Evolutionary conservation across 2,329 filamentous ascomycete genomes (phyloP).

Genomic region (Penicillium glabrum): DNA sequence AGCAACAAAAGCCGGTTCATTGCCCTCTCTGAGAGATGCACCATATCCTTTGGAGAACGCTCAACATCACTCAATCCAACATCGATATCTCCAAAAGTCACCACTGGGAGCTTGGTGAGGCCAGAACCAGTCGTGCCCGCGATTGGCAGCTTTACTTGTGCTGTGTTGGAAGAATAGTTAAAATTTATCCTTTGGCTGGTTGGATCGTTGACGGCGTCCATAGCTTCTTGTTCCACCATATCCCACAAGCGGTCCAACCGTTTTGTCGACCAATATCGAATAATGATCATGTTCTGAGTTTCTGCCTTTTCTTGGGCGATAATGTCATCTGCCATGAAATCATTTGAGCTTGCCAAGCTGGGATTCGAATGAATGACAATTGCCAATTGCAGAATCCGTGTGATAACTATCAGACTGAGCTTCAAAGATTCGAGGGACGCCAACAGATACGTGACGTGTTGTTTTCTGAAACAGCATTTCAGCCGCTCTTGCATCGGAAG

Average conservation of each 20-base stretch:
- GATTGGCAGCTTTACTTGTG: conserved; percentile 11
- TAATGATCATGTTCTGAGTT: conserved; percentile 45
- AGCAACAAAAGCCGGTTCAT: conserved; percentile 33
- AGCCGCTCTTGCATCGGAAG: conserved; percentile 37
- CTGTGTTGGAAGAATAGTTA: conserved; percentile 15
- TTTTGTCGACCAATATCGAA: conserved; percentile 43
- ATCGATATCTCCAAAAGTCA: conserved; percentile 36
- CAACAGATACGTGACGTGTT: conserved; percentile 43
- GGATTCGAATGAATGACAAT: conserved; percentile 30
- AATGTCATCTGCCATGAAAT: conserved; percentile 26
- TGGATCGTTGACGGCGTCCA: conserved; percentile 23
- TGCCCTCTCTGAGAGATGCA: conserved; percentile 35
- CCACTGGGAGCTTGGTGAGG: conserved; percentile 26
- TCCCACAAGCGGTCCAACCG: conserved; percentile 39
- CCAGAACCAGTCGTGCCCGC: conserved; percentile 15
- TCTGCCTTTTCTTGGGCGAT: conserved; percentile 43
- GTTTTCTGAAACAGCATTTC: conserved; percentile 43
- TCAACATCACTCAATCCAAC: conserved; percentile 33
- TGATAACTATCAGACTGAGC: conserved; percentile 41
- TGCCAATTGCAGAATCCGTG: conserved; percentile 40
- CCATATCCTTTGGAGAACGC: conserved; percentile 39
- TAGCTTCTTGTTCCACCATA: conserved; percentile 35
- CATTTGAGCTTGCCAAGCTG: conserved; percentile 10
- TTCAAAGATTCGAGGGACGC: conserved; percentile 44
- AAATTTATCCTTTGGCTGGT: conserved; percentile 19